Conservation (phyloP, 75 land plant species). For the Chamaecyparis obtusa region DNA sequence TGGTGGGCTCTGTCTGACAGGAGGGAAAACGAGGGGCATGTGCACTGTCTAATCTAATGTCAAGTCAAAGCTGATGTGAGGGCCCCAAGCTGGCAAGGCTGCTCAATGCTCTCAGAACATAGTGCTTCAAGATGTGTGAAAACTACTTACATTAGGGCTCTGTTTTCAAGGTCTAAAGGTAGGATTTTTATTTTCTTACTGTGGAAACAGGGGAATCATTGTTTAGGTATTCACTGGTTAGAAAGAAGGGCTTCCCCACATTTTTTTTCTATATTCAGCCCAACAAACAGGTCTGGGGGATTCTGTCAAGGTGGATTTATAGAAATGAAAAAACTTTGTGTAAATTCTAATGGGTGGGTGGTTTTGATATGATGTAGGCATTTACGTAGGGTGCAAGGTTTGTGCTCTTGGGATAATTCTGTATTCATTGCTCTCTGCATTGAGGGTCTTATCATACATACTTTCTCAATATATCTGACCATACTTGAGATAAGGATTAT, state of each 20-base stretch:
- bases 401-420: background rate
- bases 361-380: background rate
- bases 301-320: background rate
- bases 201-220: background rate
- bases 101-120: background rate
- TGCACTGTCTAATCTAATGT: slow-evolving; percentile 6
- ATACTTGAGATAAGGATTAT: background rate
- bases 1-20: slow-evolving; percentile 8
- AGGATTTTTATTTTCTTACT: background rate
- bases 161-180: background rate
- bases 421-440: background rate
- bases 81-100: slow-evolving; percentile 8
- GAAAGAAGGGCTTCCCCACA: background rate
- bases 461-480: background rate
- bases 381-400: slow-evolving; percentile 6
- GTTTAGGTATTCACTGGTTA: background rate
- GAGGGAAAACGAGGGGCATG: slow-evolving; percentile 14
- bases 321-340: background rate
- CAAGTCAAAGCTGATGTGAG: slow-evolving; percentile 1
- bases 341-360: background rate
- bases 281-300: background rate
- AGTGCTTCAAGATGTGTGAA: background rate
- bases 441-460: background rate
- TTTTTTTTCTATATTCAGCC: background rate
- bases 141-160: background rate